Evolutionary conservation across 768 basidiomycete genomes (phyloP).

Genomic region (Lentinula aciculospora): DNA sequence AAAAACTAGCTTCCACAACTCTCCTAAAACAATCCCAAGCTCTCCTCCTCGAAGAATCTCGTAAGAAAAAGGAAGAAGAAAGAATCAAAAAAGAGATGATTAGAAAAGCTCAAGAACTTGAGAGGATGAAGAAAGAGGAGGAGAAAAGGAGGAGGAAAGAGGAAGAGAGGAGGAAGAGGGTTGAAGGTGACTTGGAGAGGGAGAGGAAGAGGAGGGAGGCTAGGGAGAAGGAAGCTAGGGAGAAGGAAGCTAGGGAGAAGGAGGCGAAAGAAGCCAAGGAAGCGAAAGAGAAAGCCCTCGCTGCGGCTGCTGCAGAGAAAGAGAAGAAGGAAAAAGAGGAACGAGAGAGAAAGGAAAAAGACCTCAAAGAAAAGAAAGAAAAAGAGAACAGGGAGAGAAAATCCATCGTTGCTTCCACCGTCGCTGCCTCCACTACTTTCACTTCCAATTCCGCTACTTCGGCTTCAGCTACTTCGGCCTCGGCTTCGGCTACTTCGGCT

Average conservation of each 20-base stretch:
- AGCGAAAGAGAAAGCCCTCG: slow-evolving; percentile 24
- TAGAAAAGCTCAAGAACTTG: slow-evolving; percentile 78
- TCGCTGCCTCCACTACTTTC: no score
- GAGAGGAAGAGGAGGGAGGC: slow-evolving; percentile 72
- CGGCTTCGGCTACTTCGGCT: no score
- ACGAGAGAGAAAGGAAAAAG: not conserved
- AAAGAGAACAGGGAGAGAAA: not conserved
- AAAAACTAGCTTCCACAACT: slow-evolving; percentile 82
- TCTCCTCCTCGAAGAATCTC: slow-evolving; percentile 74
- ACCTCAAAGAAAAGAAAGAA: not conserved
- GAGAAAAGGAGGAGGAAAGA: slow-evolving; percentile 67
- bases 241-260: slow-evolving; percentile 49
- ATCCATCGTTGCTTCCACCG: no score
- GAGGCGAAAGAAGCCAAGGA: slow-evolving; percentile 37
- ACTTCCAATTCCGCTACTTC: no score
- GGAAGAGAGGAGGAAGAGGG: slow-evolving; percentile 75
- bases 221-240: slow-evolving; percentile 67
- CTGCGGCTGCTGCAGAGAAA: slow-evolving; percentile 7
- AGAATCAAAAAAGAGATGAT: slow-evolving; percentile 69
- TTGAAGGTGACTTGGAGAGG: slow-evolving; percentile 62
- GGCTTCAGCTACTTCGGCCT: no score
- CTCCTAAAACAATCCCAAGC: slow-evolving; percentile 69
- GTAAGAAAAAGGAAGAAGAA: slow-evolving; percentile 84
- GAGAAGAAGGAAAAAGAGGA: slow-evolving; percentile 4
- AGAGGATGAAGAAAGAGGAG: slow-evolving; percentile 72